A percentile compares a stretch with the other conserved stretches of the same genome.
These are phyloP conservation scores for Avena atlantica DNA, from an alignment of 176 grass and related monocot genomes.

Conservation along the genomic window DNA sequence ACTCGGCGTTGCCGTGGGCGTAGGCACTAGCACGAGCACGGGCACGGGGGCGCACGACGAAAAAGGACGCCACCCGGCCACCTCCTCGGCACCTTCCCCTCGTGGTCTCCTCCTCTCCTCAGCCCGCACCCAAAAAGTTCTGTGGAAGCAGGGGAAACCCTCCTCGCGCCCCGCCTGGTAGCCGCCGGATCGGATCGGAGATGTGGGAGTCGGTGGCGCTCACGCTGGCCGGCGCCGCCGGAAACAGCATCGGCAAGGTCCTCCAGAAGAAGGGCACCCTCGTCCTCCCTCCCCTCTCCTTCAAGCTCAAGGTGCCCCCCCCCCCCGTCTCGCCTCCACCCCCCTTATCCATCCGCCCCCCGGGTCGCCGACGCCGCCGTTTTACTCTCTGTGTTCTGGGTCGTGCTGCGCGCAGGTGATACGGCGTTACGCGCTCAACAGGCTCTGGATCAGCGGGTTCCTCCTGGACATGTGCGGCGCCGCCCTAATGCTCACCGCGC, in stretches of 20 bases:
- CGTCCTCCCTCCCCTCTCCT: constrained; percentile 98
- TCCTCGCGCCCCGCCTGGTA: constrained; percentile 21
- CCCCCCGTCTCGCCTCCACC: too few relatives aligned
- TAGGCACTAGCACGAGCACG: not conserved
- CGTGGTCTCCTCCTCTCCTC: constrained; percentile 27
- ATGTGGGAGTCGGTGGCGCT: constrained; percentile 96
- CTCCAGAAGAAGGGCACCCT: constrained; percentile 97
- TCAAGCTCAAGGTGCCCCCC: constrained; percentile 88
- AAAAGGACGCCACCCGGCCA: constrained; percentile 30
- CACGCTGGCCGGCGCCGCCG: constrained; percentile 86
- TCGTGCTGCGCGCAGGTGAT: constrained; percentile 62
- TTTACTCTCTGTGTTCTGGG: too few relatives aligned
- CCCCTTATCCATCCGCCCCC: not conserved
- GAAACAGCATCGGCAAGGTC: constrained; percentile 99
- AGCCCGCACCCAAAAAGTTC: constrained; percentile 17
- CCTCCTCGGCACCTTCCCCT: not conserved
- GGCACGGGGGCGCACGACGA: constrained; percentile 33
- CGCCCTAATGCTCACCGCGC: constrained; percentile 80
- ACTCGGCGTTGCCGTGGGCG: not conserved
- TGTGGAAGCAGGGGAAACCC: not conserved
- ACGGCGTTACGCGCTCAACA: constrained; percentile 79
- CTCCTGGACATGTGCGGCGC: constrained; percentile 90
- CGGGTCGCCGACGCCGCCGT: constrained; percentile 16
- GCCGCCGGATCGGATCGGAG: constrained; percentile 37
- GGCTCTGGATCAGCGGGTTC: constrained; percentile 90